Evolutionary conservation across 2,329 filamentous ascomycete genomes (phyloP).

Genomic region (Trichoderma lentiforme): DNA sequence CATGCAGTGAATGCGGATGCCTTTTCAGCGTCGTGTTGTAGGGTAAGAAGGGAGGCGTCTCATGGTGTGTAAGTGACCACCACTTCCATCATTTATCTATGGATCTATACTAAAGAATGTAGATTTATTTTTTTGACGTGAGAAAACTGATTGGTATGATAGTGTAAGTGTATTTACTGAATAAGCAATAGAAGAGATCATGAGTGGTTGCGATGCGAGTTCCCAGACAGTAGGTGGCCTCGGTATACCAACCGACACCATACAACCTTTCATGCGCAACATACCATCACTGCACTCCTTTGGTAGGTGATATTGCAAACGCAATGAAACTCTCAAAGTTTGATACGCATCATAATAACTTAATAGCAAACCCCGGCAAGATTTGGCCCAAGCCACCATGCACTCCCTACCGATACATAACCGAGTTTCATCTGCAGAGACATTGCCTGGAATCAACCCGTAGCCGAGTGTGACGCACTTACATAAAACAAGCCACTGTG

Average conservation of each 20-base stretch:
- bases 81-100: background rate
- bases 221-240: background rate
- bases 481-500: background rate
- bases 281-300: background rate
- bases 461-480: background rate
- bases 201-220: background rate
- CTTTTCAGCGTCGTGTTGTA: background rate
- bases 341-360: background rate
- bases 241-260: background rate
- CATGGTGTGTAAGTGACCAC: background rate
- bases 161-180: background rate
- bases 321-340: background rate
- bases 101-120: background rate
- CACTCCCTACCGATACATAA: background rate
- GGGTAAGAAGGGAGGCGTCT: background rate
- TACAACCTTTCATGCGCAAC: background rate
- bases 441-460: background rate
- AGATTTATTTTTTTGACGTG: background rate
- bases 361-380: background rate
- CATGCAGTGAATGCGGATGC: background rate
- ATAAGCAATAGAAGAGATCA: background rate
- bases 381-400: background rate
- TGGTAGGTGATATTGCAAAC: background rate
- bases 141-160: background rate
- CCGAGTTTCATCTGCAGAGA: background rate